Evolutionary conservation across 2,329 filamentous ascomycete genomes (phyloP), one percentile per base, ranked within the genome.

Genomic region (Anthostomella pinea): DNA sequence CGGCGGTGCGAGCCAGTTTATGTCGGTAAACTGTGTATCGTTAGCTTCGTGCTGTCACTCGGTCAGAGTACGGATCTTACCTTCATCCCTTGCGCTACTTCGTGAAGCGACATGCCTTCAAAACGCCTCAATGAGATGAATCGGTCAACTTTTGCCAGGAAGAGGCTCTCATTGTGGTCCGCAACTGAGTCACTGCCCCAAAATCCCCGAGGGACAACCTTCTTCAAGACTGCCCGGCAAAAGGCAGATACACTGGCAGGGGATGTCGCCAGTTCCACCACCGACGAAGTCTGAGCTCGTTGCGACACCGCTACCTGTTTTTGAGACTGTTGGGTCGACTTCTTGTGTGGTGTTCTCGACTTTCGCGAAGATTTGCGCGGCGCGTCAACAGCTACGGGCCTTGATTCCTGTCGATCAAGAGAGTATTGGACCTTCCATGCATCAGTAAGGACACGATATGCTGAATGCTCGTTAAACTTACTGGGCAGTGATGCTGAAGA

Each of bases 61-160:
- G 24, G n/a, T 18, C 11, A 35, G n/a, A n/a, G n/a, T n/a, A n/a
- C n/a, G n/a, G n/a, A n/a, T n/a, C 57, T 33, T 65, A 87, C 86
- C 74, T 86, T 87, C 30, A 97, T 65, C 1, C 77, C 79, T 55
- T 95, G 85, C 28, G 77, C 70, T 2, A 90, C 73, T 44, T 91
- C 81, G 58, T 95, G 87, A 19, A 98, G 67, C 13, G 79, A 85
- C 51, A 94, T 69, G 39, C 69, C 84, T 60, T 98, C 93, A 53
- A 87, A 95, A 30, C 85, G 82, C 31, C 89, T 78, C 34, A 96
- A 65, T 28, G 70, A 71, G 33, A 97, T 67, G 48, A 97, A 97
- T 4, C 68, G 70, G 54, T 95, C 79, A n/a, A 97, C 68, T 46
- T 80, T 81, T 24, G 68, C 71, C 55, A 88, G 66, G 21, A 96